Conservation (phyloP, 208 protist genomes). For the Crithidia brevicula region DNA sequence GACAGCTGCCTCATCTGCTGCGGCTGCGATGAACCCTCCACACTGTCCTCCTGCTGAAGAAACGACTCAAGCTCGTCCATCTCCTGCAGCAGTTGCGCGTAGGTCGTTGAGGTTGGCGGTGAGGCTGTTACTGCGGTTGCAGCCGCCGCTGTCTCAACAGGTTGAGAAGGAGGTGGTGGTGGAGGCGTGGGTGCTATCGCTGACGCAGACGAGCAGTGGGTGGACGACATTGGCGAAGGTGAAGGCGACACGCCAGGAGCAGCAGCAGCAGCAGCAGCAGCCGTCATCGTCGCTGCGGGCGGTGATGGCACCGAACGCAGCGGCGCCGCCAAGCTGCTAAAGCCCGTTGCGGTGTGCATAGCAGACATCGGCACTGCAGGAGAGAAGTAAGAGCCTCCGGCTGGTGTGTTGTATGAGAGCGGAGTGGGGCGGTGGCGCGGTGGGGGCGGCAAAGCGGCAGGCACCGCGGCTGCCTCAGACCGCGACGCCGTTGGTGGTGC, state of each 20-base stretch:
- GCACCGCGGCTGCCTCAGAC: neutral
- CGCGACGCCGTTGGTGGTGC: slow-evolving; percentile 1
- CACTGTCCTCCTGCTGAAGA: slow-evolving; percentile 8
- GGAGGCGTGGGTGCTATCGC: neutral
- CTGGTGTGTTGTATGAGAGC: too few relatives aligned
- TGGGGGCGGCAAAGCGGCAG: slow-evolving; percentile 1
- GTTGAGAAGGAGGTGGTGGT: neutral
- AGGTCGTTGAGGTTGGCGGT: slow-evolving; percentile 19
- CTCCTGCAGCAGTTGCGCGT: slow-evolving; percentile 29
- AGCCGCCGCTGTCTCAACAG: neutral
- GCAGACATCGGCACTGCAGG: too few relatives aligned
- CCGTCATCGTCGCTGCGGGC: too few relatives aligned
- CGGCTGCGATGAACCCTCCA: neutral
- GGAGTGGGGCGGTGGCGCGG: slow-evolving; percentile 1
- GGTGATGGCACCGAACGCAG: too few relatives aligned
- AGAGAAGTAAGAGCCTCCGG: too few relatives aligned
- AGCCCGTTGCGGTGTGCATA: too few relatives aligned
- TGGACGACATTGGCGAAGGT: too few relatives aligned
- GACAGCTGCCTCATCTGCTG: neutral
- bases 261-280: too few relatives aligned
- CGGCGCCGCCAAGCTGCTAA: too few relatives aligned
- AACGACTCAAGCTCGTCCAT: slow-evolving; percentile 26
- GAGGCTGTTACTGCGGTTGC: neutral
- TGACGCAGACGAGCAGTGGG: too few relatives aligned
- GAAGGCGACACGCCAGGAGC: too few relatives aligned